Evolutionary conservation across 352 stramenopile genomes (phyloP).

Genomic region (Phytophthora pseudosyringae): DNA sequence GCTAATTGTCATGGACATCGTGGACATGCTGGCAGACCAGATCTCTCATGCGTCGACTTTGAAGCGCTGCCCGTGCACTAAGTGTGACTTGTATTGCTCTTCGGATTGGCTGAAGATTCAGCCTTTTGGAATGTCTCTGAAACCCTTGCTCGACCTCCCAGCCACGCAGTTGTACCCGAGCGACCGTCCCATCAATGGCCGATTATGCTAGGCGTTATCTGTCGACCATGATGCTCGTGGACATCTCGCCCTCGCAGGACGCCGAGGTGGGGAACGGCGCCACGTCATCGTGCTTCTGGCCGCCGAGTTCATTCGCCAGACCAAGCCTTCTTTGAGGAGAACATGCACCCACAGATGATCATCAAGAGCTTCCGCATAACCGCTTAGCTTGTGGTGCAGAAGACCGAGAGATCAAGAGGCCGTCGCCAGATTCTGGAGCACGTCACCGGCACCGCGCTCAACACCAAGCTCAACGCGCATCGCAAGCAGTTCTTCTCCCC

Average conservation of each 20-base stretch:
- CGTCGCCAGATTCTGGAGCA: conserved; percentile 91
- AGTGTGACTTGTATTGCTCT: too few species aligned
- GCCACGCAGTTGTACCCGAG: too few species aligned
- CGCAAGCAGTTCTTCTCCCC: conserved; percentile 98
- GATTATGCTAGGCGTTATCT: too few species aligned
- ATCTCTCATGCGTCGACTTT: too few species aligned
- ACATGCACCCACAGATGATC: conserved; percentile 94
- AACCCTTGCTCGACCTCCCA: too few species aligned
- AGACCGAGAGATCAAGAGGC: conserved; percentile 86
- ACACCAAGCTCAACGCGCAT: conserved; percentile 98
- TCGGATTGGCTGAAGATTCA: conserved; percentile 60
- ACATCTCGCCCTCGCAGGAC: conserved; percentile 96
- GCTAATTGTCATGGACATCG: too few species aligned
- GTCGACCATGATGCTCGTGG: conserved; percentile 97
- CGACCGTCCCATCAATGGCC: too few species aligned
- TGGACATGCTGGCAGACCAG: too few species aligned
- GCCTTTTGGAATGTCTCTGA: too few species aligned
- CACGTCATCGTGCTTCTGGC: conserved; percentile 98
- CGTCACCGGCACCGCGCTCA: conserved; percentile 96
- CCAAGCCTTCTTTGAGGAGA: conserved; percentile 98
- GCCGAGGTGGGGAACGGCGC: conserved; percentile 93
- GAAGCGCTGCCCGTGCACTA: too few species aligned
- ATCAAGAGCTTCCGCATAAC: conserved; percentile 92
- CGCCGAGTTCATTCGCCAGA: conserved; percentile 96
- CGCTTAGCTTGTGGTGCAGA: conserved; percentile 80